These are phyloP conservation scores for Blepharisma japonicum DNA, from an alignment of 73 alveolate species.

Conservation along the genomic window DNA sequence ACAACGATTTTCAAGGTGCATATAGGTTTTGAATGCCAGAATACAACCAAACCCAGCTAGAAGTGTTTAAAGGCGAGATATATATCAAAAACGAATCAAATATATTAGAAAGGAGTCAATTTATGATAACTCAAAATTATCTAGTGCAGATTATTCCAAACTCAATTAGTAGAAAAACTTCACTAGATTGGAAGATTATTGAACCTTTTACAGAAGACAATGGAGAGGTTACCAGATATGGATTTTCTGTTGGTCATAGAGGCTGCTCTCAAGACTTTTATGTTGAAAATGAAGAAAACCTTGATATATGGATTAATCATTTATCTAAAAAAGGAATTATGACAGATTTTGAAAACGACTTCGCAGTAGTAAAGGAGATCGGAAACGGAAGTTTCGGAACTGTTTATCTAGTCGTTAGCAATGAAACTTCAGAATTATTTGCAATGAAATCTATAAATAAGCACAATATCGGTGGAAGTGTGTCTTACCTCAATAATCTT, in stretches of 20 bases:
- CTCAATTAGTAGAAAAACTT: neutral
- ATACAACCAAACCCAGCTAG: neutral
- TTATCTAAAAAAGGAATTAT: neutral
- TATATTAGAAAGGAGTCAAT: neutral
- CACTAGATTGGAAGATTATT: neutral
- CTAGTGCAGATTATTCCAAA: neutral
- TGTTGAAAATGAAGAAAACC: neutral
- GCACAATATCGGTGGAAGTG: neutral
- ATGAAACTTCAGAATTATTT: neutral
- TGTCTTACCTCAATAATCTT: neutral
- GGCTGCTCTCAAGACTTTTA: neutral
- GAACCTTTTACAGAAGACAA: neutral
- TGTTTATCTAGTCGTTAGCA: neutral
- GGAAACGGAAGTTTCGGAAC: neutral
- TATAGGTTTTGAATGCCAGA: neutral
- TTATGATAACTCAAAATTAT: neutral
- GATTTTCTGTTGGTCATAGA: neutral
- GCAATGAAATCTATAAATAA: neutral
- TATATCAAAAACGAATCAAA: neutral
- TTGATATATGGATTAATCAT: neutral
- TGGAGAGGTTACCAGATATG: neutral
- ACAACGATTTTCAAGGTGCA: neutral
- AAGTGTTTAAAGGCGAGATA: neutral
- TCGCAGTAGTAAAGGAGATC: neutral
- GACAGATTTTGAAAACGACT: neutral